Percentiles rank a stretch among this genome's conserved stretches.
These are phyloP conservation scores for Trichoderma aggressivum DNA, from an alignment of 2,329 filamentous ascomycete genomes.

Conservation along the genomic window DNA sequence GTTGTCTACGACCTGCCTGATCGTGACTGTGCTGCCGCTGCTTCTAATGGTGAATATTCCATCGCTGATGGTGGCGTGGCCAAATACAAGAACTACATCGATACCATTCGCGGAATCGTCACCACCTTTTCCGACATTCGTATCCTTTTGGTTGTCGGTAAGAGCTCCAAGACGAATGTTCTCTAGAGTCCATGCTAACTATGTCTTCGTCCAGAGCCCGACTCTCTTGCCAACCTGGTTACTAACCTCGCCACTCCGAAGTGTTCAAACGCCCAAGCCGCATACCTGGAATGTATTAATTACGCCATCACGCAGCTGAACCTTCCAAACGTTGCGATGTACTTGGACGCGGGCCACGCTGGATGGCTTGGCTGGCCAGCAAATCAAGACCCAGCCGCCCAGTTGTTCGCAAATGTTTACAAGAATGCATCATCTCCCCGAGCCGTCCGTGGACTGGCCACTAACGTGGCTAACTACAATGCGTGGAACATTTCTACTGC, in stretches of 20 bases:
- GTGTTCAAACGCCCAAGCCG: slow-evolving; percentile 1
- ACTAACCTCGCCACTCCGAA: neutral
- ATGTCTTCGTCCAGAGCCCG: neutral
- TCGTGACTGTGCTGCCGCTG: slow-evolving; percentile 1
- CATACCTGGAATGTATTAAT: slow-evolving; percentile 1
- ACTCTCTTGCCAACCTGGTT: slow-evolving; percentile 6
- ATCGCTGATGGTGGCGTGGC: neutral
- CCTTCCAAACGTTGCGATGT: slow-evolving; percentile 3
- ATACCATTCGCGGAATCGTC: neutral
- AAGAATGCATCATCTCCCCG: slow-evolving; percentile 4
- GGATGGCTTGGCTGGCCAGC: slow-evolving; percentile 13
- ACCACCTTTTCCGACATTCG: neutral
- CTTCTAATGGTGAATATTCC: slow-evolving; percentile 3
- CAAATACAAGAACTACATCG: slow-evolving; percentile 12
- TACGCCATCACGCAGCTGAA: slow-evolving; percentile 4
- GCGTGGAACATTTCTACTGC: neutral
- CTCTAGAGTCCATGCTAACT: neutral
- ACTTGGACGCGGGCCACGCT: slow-evolving; percentile 1
- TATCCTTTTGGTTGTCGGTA: neutral
- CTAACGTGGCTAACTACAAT: slow-evolving; percentile 9
- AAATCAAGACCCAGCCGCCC: neutral
- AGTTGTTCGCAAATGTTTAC: slow-evolving; percentile 1
- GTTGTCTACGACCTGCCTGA: slow-evolving; percentile 5
- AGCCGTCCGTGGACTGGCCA: slow-evolving; percentile 3
- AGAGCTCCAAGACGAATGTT: neutral